These are phyloP conservation scores for Trichaptum fuscoviolaceum DNA, from an alignment of 768 basidiomycete species.

Conservation along the genomic window DNA sequence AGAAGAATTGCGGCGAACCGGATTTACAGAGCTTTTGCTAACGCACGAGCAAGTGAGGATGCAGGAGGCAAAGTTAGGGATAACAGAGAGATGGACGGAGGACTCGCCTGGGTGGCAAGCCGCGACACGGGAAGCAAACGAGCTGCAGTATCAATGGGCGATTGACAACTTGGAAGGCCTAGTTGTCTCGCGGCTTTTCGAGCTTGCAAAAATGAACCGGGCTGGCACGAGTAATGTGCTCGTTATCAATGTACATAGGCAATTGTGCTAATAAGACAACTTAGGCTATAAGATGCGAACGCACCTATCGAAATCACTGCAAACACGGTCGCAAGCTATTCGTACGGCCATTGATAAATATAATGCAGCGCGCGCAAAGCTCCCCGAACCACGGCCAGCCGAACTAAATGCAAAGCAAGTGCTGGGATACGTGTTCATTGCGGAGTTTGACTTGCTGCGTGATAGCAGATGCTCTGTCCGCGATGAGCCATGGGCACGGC, in stretches of 20 bases:
- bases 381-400: slow-evolving; percentile 10
- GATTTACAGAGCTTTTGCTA: background rate
- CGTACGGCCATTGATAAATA: slow-evolving; percentile 13
- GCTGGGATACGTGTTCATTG: slow-evolving; percentile 16
- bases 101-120: too few species aligned
- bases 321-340: slow-evolving; percentile 16
- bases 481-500: slow-evolving; percentile 17
- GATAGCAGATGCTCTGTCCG: slow-evolving; percentile 16
- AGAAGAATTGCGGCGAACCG: background rate
- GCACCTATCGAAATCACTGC: slow-evolving; percentile 17
- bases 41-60: background rate
- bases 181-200: slow-evolving; percentile 16
- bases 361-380: slow-evolving; percentile 12
- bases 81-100: too few species aligned
- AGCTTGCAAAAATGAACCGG: slow-evolving; percentile 16
- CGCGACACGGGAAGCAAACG: too few species aligned
- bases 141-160: slow-evolving; percentile 8
- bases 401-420: slow-evolving; percentile 13
- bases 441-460: slow-evolving; percentile 20
- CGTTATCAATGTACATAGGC: background rate
- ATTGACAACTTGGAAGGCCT: slow-evolving; percentile 17
- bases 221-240: slow-evolving; percentile 14
- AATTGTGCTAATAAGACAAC: background rate
- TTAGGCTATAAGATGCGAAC: slow-evolving; percentile 19
- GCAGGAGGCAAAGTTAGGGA: too few species aligned